phyloP scores from a whole-genome alignment of 164 flowering plant species.

The Sedum album region DNA sequence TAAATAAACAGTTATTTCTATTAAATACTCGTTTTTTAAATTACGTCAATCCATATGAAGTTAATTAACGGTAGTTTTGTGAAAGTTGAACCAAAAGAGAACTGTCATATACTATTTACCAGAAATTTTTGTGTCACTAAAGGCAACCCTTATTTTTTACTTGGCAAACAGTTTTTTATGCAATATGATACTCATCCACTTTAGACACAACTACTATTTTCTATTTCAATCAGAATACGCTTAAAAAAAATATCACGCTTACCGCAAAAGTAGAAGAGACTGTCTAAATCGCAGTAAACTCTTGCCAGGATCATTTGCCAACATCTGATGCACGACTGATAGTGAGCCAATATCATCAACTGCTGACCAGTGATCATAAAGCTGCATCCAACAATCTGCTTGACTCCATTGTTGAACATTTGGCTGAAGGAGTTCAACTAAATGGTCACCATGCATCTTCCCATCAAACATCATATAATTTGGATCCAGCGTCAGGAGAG shows the following conservation, averaged over 20 bases:
- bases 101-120: too few relatives aligned
- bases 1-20: not conserved
- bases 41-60: too few relatives aligned
- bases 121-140: too few relatives aligned
- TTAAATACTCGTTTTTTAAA: too few relatives aligned
- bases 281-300: slow-evolving; percentile 69
- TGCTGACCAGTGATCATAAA: slow-evolving; percentile 75
- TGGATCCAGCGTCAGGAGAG: slow-evolving; percentile 71
- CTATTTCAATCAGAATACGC: not conserved
- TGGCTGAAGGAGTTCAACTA: slow-evolving; percentile 59
- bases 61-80: too few relatives aligned
- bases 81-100: too few relatives aligned
- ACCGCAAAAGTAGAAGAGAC: slow-evolving; percentile 76
- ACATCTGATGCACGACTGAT: slow-evolving; percentile 74
- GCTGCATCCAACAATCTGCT: slow-evolving; percentile 95
- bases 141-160: too few relatives aligned
- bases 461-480: slow-evolving; percentile 71
- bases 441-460: slow-evolving; percentile 46
- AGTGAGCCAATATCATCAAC: slow-evolving; percentile 88
- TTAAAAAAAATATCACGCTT: slow-evolving; percentile 4
- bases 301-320: slow-evolving; percentile 56
- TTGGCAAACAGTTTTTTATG: not conserved
- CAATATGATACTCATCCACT: not conserved
- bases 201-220: not conserved
- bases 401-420: slow-evolving; percentile 62